Evolutionary conservation across 768 basidiomycete species (phyloP).

Genomic region (Collybiopsis luxurians): DNA sequence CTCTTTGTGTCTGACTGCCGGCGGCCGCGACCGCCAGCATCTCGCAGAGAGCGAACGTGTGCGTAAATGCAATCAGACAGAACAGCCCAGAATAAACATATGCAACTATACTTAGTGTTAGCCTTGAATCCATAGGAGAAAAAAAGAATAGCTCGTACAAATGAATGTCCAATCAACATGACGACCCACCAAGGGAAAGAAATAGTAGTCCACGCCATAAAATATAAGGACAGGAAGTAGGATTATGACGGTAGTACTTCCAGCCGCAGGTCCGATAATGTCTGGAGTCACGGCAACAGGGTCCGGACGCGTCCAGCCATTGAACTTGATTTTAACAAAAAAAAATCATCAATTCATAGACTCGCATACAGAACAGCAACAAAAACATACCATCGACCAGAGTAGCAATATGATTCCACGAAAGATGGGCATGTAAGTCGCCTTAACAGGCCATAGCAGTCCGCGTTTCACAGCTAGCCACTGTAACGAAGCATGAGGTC

Average conservation of each 20-base stretch:
- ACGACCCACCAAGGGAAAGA: slow-evolving; percentile 28
- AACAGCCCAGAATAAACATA: slow-evolving; percentile 78
- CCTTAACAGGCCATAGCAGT: slow-evolving; percentile 64
- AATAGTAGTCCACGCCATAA: slow-evolving; percentile 36
- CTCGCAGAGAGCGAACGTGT: slow-evolving; percentile 42
- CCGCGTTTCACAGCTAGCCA: slow-evolving; percentile 69
- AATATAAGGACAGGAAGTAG: slow-evolving; percentile 54
- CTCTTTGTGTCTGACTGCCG: slow-evolving; percentile 80
- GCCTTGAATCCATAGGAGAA: slow-evolving; percentile 2
- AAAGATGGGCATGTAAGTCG: slow-evolving; percentile 64
- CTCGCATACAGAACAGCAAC: too few species aligned
- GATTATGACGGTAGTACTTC: slow-evolving; percentile 60
- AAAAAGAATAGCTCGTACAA: slow-evolving; percentile 51
- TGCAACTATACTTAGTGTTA: slow-evolving; percentile 42
- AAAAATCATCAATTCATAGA: too few species aligned
- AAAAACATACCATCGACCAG: slow-evolving; percentile 75
- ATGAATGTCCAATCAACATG: slow-evolving; percentile 49
- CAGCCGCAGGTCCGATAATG: slow-evolving; percentile 60
- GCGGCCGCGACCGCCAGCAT: slow-evolving; percentile 68
- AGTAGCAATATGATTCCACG: slow-evolving; percentile 76
- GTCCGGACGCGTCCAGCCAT: slow-evolving; percentile 74
- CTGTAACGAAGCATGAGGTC: slow-evolving; percentile 60
- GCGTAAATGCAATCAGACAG: slow-evolving; percentile 49
- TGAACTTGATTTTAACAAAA: slow-evolving; percentile 50
- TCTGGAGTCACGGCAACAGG: slow-evolving; percentile 65